These are phyloP conservation scores for Phaeosphaeriaceae sp. DNA, from an alignment of 2,329 filamentous ascomycete genomes.

Conservation along the genomic window DNA sequence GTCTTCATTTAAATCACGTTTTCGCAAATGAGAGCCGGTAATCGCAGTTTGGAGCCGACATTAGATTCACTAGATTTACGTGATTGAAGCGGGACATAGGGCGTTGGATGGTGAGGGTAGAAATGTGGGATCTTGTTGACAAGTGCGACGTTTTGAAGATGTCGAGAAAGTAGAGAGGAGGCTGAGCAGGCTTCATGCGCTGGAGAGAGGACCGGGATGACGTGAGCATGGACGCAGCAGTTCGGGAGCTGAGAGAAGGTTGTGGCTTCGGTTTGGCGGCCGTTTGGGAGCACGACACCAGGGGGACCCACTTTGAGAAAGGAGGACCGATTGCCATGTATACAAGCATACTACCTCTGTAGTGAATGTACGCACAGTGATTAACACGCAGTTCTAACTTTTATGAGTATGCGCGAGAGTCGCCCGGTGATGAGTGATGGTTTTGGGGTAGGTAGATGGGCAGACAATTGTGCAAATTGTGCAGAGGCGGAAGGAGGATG, in stretches of 20 bases:
- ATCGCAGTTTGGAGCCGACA: not conserved
- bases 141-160: not conserved
- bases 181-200: slow-evolving; percentile 18
- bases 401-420: not conserved
- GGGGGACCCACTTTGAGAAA: slow-evolving; percentile 1
- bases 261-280: slow-evolving; percentile 15
- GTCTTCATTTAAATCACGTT: slow-evolving; percentile 13
- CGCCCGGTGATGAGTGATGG: not conserved
- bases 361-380: no score
- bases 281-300: slow-evolving; percentile 4
- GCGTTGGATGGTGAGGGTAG: not conserved
- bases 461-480: not conserved
- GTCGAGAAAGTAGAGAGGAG: slow-evolving; percentile 11
- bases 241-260: slow-evolving; percentile 17
- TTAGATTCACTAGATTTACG: slow-evolving; percentile 2
- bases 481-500: not conserved
- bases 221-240: slow-evolving; percentile 14
- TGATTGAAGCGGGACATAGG: slow-evolving; percentile 4
- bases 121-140: not conserved
- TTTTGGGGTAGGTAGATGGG: slow-evolving; percentile 5
- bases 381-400: not conserved
- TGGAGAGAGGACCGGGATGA: slow-evolving; percentile 5
- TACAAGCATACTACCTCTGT: no score
- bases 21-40: slow-evolving; percentile 6
- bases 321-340: not conserved